These are phyloP conservation scores for Acanthamoeba castellanii DNA, from an alignment of 208 protist genomes.

Conservation along the genomic window DNA sequence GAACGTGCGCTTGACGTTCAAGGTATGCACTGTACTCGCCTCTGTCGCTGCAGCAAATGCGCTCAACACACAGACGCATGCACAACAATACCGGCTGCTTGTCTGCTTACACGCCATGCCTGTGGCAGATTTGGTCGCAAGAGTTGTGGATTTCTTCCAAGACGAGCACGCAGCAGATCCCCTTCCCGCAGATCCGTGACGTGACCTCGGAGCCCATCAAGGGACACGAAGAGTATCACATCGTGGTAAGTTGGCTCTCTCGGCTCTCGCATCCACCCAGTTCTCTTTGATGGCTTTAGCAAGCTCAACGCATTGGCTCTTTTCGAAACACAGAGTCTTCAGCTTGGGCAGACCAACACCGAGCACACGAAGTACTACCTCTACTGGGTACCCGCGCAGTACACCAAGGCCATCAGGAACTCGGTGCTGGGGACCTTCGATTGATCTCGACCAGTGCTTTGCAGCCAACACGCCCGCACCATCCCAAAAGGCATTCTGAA, in stretches of 20 bases:
- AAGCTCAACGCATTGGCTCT: background rate
- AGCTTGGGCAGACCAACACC: constrained; percentile 30
- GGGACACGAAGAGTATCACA: constrained; percentile 79
- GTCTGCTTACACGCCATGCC: too few species aligned
- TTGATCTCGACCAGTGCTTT: too few species aligned
- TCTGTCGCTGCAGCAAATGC: too few species aligned
- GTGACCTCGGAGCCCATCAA: constrained; percentile 76
- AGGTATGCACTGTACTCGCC: background rate
- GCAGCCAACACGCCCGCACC: too few species aligned
- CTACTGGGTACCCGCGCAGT: constrained; percentile 74
- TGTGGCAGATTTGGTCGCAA: constrained; percentile 57
- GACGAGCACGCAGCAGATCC: constrained; percentile 74
- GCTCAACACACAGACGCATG: too few species aligned
- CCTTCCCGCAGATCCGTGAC: constrained; percentile 46
- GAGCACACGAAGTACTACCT: constrained; percentile 73
- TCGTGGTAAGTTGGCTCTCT: constrained; percentile 63
- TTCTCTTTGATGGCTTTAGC: background rate
- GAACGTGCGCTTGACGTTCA: constrained; percentile 70
- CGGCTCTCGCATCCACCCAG: background rate
- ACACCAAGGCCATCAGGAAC: constrained; percentile 71
- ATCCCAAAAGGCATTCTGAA: too few species aligned
- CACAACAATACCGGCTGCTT: too few species aligned
- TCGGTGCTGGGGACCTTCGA: constrained; percentile 52
- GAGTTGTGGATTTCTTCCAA: constrained; percentile 68
- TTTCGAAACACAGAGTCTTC: constrained; percentile 9